Percentiles rank a stretch among this genome's conserved stretches.
Evolutionary conservation across 768 basidiomycete genomes (phyloP).

Genomic region (Lactifluus echinatus): DNA sequence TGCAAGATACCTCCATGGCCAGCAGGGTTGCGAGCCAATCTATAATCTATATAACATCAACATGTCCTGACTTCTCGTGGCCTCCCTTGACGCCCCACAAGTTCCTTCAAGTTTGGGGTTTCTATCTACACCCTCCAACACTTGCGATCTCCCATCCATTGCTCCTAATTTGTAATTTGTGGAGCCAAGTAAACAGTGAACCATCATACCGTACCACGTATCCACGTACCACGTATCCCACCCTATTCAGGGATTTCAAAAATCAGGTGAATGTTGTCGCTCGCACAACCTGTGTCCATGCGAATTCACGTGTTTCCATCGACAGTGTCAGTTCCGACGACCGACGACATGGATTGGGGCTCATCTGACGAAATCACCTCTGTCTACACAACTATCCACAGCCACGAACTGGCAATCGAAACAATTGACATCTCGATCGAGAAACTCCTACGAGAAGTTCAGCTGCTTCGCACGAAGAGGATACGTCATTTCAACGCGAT

Average conservation of each 20-base stretch:
- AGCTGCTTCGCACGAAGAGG: slow-evolving; percentile 37
- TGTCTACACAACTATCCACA: slow-evolving; percentile 21
- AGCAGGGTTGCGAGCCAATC: too few relatives aligned
- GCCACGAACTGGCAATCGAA: slow-evolving; percentile 35
- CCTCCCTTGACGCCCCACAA: too few relatives aligned
- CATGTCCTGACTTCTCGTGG: too few relatives aligned
- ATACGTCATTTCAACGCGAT: slow-evolving; percentile 36
- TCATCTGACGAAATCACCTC: slow-evolving; percentile 20
- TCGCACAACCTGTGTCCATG: background rate
- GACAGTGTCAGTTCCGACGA: background rate
- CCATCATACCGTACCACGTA: too few relatives aligned
- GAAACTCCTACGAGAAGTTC: slow-evolving; percentile 31
- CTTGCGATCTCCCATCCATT: too few relatives aligned
- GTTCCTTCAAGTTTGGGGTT: too few relatives aligned
- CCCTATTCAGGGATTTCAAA: background rate
- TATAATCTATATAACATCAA: too few relatives aligned
- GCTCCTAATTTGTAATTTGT: too few relatives aligned
- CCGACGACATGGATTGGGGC: background rate
- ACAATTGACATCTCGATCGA: slow-evolving; percentile 38
- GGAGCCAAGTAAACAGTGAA: too few relatives aligned
- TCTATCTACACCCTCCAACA: too few relatives aligned
- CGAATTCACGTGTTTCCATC: background rate
- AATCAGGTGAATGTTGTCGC: background rate
- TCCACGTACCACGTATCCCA: background rate
- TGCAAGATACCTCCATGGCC: too few relatives aligned